These are phyloP conservation scores for Chondrostereum purpureum DNA, from an alignment of 1,284 basidiomycete species.

Conservation along the genomic window DNA sequence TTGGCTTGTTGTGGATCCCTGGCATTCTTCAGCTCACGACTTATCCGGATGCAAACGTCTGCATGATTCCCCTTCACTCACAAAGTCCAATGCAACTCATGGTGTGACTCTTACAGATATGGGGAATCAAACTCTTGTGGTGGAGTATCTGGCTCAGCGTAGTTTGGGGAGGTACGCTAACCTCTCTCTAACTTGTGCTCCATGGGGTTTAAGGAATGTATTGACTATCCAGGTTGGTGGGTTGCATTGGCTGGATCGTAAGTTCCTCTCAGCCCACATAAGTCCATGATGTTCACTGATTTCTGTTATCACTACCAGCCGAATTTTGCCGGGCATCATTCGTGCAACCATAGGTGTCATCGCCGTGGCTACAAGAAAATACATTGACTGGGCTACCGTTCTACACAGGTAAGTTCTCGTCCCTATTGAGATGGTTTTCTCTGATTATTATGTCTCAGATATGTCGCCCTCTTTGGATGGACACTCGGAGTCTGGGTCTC, in stretches of 20 bases:
- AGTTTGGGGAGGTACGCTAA: slow-evolving; percentile 57
- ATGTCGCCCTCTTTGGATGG: slow-evolving; percentile 73
- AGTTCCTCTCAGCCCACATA: too few species aligned
- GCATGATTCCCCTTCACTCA: slow-evolving; percentile 17
- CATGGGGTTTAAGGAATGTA: too few species aligned
- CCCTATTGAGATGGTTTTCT: background rate
- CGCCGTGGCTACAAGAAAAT: slow-evolving; percentile 60
- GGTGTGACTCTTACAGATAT: slow-evolving; percentile 32
- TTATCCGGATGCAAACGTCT: slow-evolving; percentile 46
- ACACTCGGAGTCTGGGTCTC: slow-evolving; percentile 60
- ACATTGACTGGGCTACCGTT: slow-evolving; percentile 72
- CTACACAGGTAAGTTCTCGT: slow-evolving; percentile 43
- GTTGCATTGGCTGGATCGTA: slow-evolving; percentile 60
- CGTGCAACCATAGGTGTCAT: slow-evolving; percentile 67
- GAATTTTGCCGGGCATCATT: slow-evolving; percentile 49
- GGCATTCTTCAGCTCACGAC: slow-evolving; percentile 67
- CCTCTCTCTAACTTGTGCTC: too few species aligned
- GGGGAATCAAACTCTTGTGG: slow-evolving; percentile 63
- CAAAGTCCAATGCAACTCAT: background rate
- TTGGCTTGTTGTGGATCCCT: slow-evolving; percentile 71
- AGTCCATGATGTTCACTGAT: slow-evolving; percentile 2
- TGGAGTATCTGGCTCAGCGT: slow-evolving; percentile 87
- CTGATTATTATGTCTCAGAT: slow-evolving; percentile 33
- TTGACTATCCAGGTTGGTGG: slow-evolving; percentile 67
- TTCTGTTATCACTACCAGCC: slow-evolving; percentile 29